Conservation (phyloP, 1,284 basidiomycete species). For the Exsudoporus floridanus region DNA sequence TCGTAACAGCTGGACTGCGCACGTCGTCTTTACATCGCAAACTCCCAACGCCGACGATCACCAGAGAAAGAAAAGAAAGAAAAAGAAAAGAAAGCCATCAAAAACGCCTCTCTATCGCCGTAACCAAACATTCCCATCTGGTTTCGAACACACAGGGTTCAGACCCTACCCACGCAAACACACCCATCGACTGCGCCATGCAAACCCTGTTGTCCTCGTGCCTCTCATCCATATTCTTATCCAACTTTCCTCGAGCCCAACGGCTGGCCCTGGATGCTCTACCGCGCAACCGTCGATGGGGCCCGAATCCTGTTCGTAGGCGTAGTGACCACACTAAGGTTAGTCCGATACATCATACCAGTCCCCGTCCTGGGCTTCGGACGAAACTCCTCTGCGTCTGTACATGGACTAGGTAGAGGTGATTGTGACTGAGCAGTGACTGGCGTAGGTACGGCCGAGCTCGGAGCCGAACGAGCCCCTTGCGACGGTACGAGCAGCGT, state of each 20-base stretch:
- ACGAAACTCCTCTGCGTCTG: constrained; percentile 37
- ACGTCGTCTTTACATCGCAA: not conserved
- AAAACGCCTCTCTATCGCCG: constrained; percentile 7
- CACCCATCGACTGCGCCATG: constrained; percentile 7
- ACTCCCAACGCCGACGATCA: constrained; percentile 1
- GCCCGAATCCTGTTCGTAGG: constrained; percentile 23
- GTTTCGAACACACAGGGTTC: not conserved
- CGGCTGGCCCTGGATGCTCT: constrained; percentile 2
- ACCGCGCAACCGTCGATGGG: constrained; percentile 22
- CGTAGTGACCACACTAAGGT: constrained; percentile 17
- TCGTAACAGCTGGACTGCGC: not conserved
- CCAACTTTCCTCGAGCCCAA: not conserved
- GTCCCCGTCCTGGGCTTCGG: constrained; percentile 63
- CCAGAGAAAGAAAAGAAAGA: constrained; percentile 1
- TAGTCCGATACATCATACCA: constrained; percentile 62
- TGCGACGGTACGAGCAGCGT: constrained; percentile 36
- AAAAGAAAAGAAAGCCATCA: constrained; percentile 6
- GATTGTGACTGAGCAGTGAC: constrained; percentile 19
- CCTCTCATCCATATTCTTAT: constrained; percentile 1
- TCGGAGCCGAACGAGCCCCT: constrained; percentile 14
- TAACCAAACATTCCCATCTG: constrained; percentile 9
- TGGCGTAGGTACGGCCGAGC: constrained; percentile 13
- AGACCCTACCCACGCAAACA: constrained; percentile 8
- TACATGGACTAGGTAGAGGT: constrained; percentile 26
- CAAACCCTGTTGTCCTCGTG: not conserved